Evolutionary conservation across 2,329 filamentous ascomycete species (phyloP).

Genomic region (Alternaria arbusti): DNA sequence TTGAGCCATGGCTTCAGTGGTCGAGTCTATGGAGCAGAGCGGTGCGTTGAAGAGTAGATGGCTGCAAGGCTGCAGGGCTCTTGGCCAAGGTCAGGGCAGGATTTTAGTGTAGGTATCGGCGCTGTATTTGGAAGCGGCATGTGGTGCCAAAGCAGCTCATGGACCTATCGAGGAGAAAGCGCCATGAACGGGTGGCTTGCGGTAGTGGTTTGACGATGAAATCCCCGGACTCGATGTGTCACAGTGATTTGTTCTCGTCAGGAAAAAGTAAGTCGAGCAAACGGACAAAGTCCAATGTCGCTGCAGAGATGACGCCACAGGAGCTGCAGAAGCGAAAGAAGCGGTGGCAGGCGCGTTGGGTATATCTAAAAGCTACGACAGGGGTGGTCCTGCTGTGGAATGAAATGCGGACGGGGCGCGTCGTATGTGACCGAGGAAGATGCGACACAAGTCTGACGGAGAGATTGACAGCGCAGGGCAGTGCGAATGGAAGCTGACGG

Average conservation of each 20-base stretch:
- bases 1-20: constrained; percentile 10
- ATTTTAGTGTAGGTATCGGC: neutral
- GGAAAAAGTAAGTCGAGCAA: constrained; percentile 6
- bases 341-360: constrained; percentile 1
- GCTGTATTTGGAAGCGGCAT: constrained; percentile 8
- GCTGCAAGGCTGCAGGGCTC: neutral
- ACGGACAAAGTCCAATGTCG: neutral
- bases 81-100: neutral
- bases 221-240: constrained; percentile 6
- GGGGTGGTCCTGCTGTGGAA: constrained; percentile 12
- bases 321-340: neutral
- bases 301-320: neutral
- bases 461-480: neutral
- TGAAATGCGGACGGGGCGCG: constrained; percentile 15
- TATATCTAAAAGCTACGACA: constrained; percentile 3
- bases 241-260: constrained; percentile 10
- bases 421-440: constrained; percentile 11
- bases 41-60: neutral
- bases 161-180: constrained; percentile 7
- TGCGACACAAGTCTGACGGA: neutral
- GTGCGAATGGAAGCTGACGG: neutral
- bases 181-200: constrained; percentile 18
- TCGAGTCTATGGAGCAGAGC: constrained; percentile 9
- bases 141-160: constrained; percentile 15
- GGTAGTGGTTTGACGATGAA: constrained; percentile 20